Evolutionary conservation across 2,329 filamentous ascomycete genomes (phyloP).

Genomic region (Trichoderma afroharzianum): DNA sequence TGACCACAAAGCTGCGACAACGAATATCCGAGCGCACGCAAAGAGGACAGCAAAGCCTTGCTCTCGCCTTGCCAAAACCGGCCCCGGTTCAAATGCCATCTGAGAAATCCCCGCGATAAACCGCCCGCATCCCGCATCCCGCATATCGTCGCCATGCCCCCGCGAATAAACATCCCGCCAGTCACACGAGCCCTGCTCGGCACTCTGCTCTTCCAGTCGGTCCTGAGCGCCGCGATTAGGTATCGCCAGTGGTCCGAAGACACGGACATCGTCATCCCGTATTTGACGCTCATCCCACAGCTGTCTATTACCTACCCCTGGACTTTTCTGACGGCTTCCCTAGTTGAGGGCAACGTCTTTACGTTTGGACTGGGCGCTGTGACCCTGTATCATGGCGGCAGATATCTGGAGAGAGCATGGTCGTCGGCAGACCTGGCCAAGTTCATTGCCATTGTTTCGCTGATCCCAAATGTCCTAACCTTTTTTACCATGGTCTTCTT

Average conservation of each 20-base stretch:
- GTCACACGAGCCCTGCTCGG: conserved; percentile 80
- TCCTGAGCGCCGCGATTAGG: conserved; percentile 76
- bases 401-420: conserved; percentile 95
- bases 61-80: not conserved
- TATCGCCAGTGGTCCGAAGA: conserved; percentile 64
- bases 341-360: conserved; percentile 91
- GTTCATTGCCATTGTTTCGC: conserved; percentile 71
- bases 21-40: not conserved
- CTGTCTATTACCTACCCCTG: conserved; percentile 85
- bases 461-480: conserved; percentile 76
- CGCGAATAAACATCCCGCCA: conserved; percentile 87
- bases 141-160: conserved; percentile 56
- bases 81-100: conserved; percentile 10
- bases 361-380: conserved; percentile 73
- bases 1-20: not conserved
- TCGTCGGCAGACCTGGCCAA: conserved; percentile 88
- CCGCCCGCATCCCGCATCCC: not conserved
- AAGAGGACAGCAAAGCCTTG: conserved; percentile 1
- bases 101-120: conserved; percentile 3
- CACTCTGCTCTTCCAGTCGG: conserved; percentile 69
- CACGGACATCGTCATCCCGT: conserved; percentile 71
- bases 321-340: conserved; percentile 80
- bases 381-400: conserved; percentile 85
- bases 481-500: conserved; percentile 72
- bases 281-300: conserved; percentile 81